Base-by-base conservation (phyloP, 1,284 basidiomycete genomes). In the Fistulina hepatica region DNA sequence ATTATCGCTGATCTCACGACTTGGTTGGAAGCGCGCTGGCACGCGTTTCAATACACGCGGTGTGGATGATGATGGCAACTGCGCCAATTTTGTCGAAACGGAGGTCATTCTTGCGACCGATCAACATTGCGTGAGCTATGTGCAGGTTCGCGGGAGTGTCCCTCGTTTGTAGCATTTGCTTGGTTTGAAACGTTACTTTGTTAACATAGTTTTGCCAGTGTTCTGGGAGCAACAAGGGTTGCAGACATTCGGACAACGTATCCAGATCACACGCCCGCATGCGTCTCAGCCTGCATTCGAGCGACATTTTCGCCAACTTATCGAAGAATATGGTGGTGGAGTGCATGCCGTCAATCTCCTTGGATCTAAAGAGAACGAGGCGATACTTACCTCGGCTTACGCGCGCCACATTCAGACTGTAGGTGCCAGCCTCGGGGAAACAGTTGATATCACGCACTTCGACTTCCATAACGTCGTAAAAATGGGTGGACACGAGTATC, bases 201-300 rank as follows among this genome's bases (percentile, higher is more conserved):
- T 28, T 19, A 13, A 16, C 28, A 31, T 16, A 13, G 24, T 19
- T 8, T 11, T 31, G 28, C 19, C 53, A 89, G 82, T 97, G 42
- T 98, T 97, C 55, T 98, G 94, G 94, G 92, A 97, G 56, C 94
- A 98, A 56, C 91, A 94, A 58, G 90, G 89, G 19, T 56, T 90
- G 30, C 84, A 90, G 52, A 90, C 90, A 4, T 81, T 95, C 51
- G 83, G 88, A 27, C 90, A 93, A 45, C 74, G 78, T 32, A 90
- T 95, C 23, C 89, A 93, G 54, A 86, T 95, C 42, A 94, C 86
- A 4, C 78, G 94, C n/a, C 91, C 95, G 1, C 81, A 89, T 47
- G 90, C 92, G 4, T 93, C 92, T 0, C 91, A 97, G 51, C 91
- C 91, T 4, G 94, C 94, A 0, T 97, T 97, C 52, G 89, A 95